phyloP scores from a whole-genome alignment of 805 yeast species.

The Yarrowia sp. region DNA sequence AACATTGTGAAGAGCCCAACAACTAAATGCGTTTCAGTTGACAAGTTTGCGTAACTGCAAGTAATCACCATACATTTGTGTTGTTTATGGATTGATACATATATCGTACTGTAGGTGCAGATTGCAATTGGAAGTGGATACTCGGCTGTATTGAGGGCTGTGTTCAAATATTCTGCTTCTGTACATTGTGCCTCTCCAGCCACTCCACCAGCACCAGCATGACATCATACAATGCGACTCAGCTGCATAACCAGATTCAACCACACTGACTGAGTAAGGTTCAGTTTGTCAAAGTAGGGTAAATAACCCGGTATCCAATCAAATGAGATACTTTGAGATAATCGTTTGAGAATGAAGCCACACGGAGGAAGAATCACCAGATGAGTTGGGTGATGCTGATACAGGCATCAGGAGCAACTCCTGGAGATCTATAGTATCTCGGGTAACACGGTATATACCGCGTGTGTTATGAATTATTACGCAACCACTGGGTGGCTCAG shows the following conservation, averaged over 20 bases:
- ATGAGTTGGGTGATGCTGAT: background rate
- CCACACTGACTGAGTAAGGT: background rate
- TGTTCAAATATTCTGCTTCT: no score
- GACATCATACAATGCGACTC: constrained; percentile 10
- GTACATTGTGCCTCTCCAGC: background rate
- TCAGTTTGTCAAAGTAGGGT: background rate
- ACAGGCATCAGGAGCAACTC: no score
- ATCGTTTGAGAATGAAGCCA: background rate
- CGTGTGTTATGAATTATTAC: no score
- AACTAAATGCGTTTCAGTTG: no score
- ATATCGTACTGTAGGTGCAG: no score
- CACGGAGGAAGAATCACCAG: background rate
- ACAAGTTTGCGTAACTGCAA: no score
- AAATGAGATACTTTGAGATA: background rate
- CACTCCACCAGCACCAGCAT: background rate
- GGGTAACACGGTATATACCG: no score
- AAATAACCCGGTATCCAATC: background rate
- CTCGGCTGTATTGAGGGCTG: no score
- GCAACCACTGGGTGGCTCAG: background rate
- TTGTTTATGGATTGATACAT: no score
- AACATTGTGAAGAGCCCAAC: no score
- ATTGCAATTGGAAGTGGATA: background rate
- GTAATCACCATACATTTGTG: no score
- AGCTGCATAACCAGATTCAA: background rate
- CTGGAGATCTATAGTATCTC: no score